A percentile compares a stretch with the other conserved stretches of the same genome.
These are phyloP conservation scores for Vanrija sp. DNA, from an alignment of 1,284 basidiomycete genomes.

Conservation along the genomic window DNA sequence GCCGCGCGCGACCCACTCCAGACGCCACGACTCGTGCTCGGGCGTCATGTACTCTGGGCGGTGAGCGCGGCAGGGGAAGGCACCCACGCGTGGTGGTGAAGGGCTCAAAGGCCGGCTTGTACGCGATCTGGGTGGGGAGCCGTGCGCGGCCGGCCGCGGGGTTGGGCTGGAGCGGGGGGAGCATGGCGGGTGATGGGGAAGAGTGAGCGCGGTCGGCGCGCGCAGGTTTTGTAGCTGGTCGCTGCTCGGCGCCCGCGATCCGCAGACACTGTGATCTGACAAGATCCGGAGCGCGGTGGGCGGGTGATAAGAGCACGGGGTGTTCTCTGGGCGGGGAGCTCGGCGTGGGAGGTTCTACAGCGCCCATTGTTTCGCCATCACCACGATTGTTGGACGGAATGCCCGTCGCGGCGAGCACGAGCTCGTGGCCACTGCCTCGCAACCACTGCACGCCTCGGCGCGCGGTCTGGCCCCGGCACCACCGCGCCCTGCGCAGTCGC, in stretches of 20 bases:
- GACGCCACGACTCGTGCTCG: constrained; percentile 7
- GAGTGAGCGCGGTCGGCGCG: neutral
- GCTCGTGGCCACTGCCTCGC: too few relatives aligned
- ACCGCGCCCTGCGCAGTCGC: too few relatives aligned
- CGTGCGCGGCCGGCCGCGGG: neutral
- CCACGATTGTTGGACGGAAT: too few relatives aligned
- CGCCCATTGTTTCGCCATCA: too few relatives aligned
- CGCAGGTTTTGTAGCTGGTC: neutral
- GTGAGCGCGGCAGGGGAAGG: too few relatives aligned
- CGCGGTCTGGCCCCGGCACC: too few relatives aligned
- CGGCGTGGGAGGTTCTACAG: too few relatives aligned
- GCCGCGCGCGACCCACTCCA: neutral
- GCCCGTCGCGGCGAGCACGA: too few relatives aligned
- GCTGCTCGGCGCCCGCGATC: neutral
- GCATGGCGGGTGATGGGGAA: neutral
- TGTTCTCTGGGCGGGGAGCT: too few relatives aligned
- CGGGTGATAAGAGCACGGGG: too few relatives aligned
- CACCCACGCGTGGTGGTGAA: constrained; percentile 14
- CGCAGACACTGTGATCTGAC: neutral
- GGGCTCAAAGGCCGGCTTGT: constrained; percentile 10
- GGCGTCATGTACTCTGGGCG: constrained; percentile 16
- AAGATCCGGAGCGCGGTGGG: too few relatives aligned
- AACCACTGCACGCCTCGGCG: too few relatives aligned
- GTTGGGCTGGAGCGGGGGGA: neutral
- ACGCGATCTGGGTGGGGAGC: constrained; percentile 6